Conservation (phyloP, 495 filamentous ascomycete species). For the Tricharina praecox region DNA sequence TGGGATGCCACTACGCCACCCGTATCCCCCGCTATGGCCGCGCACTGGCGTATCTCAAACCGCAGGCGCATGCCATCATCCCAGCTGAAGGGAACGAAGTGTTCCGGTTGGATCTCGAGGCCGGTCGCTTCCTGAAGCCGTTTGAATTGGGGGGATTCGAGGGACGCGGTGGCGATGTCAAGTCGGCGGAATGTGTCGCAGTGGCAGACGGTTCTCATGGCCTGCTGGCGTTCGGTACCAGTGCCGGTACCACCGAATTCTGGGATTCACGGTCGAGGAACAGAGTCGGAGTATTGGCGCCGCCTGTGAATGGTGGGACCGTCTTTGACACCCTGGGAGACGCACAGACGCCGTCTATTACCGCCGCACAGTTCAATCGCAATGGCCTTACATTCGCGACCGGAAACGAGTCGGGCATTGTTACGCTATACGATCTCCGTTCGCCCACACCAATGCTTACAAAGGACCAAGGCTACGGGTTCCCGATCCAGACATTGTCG, state of each 20-base stretch:
- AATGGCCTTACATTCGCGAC: slow-evolving; percentile 75
- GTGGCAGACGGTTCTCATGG: slow-evolving; percentile 85
- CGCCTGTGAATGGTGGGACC: slow-evolving; percentile 13
- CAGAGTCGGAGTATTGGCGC: slow-evolving; percentile 57
- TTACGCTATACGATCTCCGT: slow-evolving; percentile 83
- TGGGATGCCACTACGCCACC: slow-evolving; percentile 71
- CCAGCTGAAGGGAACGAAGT: slow-evolving; percentile 86
- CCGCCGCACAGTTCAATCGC: slow-evolving; percentile 67
- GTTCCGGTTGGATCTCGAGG: slow-evolving; percentile 76
- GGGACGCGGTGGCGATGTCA: slow-evolving; percentile 37
- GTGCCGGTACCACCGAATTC: slow-evolving; percentile 85
- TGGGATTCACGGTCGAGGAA: slow-evolving; percentile 78
- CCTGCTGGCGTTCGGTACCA: slow-evolving; percentile 86
- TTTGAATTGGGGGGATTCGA: slow-evolving; percentile 41
- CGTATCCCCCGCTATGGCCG: slow-evolving; percentile 83
- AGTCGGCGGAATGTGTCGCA: slow-evolving; percentile 75
- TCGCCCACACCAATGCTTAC: slow-evolving; percentile 66
- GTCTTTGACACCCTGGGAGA: slow-evolving; percentile 24
- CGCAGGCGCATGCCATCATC: slow-evolving; percentile 72
- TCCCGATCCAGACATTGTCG: slow-evolving; percentile 74
- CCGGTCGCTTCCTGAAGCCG: slow-evolving; percentile 74
- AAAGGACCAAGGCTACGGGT: slow-evolving; percentile 94
- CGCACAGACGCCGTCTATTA: slow-evolving; percentile 34
- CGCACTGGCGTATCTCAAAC: slow-evolving; percentile 69
- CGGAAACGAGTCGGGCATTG: slow-evolving; percentile 76